Conservation (phyloP, 2,329 filamentous ascomycete genomes). For the Ambrosiella beaveri region DNA sequence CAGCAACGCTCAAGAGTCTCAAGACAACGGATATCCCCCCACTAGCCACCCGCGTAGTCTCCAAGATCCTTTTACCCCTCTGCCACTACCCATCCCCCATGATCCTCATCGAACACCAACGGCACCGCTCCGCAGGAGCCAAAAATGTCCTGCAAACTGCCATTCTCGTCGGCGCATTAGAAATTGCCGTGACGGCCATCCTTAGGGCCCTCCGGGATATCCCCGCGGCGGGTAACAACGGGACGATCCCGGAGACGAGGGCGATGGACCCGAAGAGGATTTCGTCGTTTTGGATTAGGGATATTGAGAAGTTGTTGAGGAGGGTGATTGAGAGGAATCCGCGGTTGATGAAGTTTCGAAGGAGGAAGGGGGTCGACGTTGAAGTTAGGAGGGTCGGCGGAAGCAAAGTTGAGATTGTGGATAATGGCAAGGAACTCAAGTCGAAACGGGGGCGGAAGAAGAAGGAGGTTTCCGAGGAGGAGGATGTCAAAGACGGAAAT, state of each 20-base stretch:
- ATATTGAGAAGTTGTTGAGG: neutral
- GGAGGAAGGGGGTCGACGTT: neutral
- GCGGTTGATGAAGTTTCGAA: neutral
- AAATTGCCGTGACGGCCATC: constrained; percentile 5
- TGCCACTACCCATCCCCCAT: neutral
- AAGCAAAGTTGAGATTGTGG: too few species aligned
- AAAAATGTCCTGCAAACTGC: constrained; percentile 3
- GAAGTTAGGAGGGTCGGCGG: too few species aligned
- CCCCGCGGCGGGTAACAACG: neutral
- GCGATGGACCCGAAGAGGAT: constrained; percentile 3
- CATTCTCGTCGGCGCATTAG: constrained; percentile 4
- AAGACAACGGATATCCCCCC: constrained; percentile 6
- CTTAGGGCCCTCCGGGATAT: neutral
- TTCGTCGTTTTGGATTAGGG: constrained; percentile 7
- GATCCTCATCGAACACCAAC: constrained; percentile 10
- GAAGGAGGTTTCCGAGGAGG: too few species aligned
- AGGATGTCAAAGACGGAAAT: neutral
- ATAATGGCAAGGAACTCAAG: too few species aligned
- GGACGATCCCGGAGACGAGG: neutral
- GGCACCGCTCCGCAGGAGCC: neutral
- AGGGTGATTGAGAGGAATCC: neutral
- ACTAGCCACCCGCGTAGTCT: constrained; percentile 3
- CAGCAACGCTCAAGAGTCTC: neutral
- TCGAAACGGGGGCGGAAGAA: too few species aligned
- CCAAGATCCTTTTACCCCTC: constrained; percentile 5